Conservation (phyloP, 257 asterid genomes). For the Anisodus tanguticus region DNA sequence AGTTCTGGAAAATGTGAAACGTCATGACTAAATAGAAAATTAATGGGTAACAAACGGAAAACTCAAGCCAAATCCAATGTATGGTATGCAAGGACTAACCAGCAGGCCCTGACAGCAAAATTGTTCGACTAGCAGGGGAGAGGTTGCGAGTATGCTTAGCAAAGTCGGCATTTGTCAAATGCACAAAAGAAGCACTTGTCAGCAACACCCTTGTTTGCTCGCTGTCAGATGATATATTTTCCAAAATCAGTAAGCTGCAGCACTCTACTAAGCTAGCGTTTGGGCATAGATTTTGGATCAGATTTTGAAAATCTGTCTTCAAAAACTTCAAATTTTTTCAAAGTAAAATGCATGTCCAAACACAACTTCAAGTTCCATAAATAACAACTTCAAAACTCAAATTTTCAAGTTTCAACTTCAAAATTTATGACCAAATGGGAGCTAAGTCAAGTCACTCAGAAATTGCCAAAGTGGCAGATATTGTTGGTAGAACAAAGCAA, state of each 20-base stretch:
- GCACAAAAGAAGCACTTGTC: slow-evolving; percentile 77
- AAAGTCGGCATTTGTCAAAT: slow-evolving; percentile 59
- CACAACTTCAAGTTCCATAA: too few species aligned
- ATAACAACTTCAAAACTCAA: too few species aligned
- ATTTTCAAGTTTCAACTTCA: too few species aligned
- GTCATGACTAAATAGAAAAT: slow-evolving; percentile 9
- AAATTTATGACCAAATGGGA: too few species aligned
- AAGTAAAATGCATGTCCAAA: too few species aligned
- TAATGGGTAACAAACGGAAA: neutral
- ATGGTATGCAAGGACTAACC: slow-evolving; percentile 46
- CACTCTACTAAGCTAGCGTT: neutral
- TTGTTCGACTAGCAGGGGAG: slow-evolving; percentile 86
- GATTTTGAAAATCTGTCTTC: too few species aligned
- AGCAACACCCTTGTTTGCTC: slow-evolving; percentile 73
- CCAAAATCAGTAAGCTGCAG: neutral
- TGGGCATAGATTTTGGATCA: too few species aligned
- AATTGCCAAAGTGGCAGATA: neutral
- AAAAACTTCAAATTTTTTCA: too few species aligned
- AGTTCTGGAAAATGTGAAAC: slow-evolving; percentile 46
- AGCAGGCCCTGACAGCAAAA: slow-evolving; percentile 83
- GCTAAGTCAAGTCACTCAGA: neutral
- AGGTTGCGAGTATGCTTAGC: slow-evolving; percentile 71
- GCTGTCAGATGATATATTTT: slow-evolving; percentile 40
- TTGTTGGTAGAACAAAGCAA: neutral
- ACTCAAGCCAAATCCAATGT: neutral